Evolutionary conservation across 2,329 filamentous ascomycete genomes (phyloP), one percentile per base, ranked within the genome.

Genomic region (Colletotrichum liriopes): DNA sequence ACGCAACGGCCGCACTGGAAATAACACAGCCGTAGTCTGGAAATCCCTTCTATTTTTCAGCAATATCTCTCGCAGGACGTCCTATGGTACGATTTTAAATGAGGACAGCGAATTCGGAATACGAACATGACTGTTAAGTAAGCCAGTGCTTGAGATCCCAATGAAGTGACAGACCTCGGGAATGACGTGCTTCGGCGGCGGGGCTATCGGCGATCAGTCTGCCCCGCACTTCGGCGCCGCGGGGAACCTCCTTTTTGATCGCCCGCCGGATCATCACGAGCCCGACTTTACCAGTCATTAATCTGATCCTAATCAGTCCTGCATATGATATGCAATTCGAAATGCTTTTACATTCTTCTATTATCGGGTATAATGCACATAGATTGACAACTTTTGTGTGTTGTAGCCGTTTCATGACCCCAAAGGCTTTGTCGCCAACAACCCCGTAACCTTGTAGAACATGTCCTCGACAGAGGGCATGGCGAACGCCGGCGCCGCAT

Each of bases 401-500:
- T 39, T 39, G 62, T 56, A 23, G 63, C 60, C 70, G 61, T 62
- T 77, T 68, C 73, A 76, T 29, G 77, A 69, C 12, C 78, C 77
- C 54, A 85, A 75, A 18, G 89, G 86, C 79, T 89, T 92, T 72
- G 88, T 84, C 1, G 89, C 87, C 79, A 93, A 90, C 74, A 94
- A 78, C 6, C 85, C 89, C 16, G 92, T 88, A 49, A 96, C 91
- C 80, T 91, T 90, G 80, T 92, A 91, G 78, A 95, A 95, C 83
- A 94, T 88, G 74, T 94, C 93, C 80, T 93, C 90, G 29, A 95
- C 89, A 14, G 92, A 90, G 29, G 92, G 91, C 77, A 93, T 87
- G 0, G 92, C 91, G 78, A 93, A 93, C 4, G 91, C 88, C 2
- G 92, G 90, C 2, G 90, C 90, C 18, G 87, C 86, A 74, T 94